Evolutionary conservation across 441 rosid species (phyloP).

Genomic region (Eutrema salsugineum): DNA sequence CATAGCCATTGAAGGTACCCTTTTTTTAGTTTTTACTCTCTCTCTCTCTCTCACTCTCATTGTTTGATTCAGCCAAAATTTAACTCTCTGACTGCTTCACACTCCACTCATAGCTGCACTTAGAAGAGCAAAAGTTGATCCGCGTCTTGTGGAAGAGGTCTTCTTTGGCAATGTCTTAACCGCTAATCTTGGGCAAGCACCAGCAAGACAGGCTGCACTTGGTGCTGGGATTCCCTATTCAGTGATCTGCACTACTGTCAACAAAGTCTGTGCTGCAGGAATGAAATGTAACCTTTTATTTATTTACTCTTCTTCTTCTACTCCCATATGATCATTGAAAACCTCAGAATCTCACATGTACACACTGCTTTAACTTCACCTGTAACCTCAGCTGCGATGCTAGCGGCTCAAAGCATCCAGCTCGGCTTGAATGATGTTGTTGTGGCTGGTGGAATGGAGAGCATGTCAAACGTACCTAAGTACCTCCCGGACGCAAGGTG

Average conservation of each 20-base stretch:
- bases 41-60: background rate
- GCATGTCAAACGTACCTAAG: slow-evolving; percentile 95
- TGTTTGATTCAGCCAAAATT: background rate
- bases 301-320: background rate
- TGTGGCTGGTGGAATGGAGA: slow-evolving; percentile 96
- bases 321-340: background rate
- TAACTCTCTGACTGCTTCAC: background rate
- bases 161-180: slow-evolving; percentile 93
- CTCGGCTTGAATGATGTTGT: slow-evolving; percentile 74
- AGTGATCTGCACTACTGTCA: slow-evolving; percentile 81
- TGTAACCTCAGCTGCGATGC: slow-evolving; percentile 61
- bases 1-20: slow-evolving; percentile 62
- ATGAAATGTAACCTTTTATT: slow-evolving; percentile 62
- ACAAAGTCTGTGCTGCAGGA: slow-evolving; percentile 93
- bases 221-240: slow-evolving; percentile 93
- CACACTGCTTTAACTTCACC: background rate
- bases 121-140: slow-evolving; percentile 72
- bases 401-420: slow-evolving; percentile 77
- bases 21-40: background rate
- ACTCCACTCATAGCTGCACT: slow-evolving; percentile 57
- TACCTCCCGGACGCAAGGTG: slow-evolving; percentile 81
- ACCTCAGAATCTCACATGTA: background rate
- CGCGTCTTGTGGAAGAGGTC: slow-evolving; percentile 87
- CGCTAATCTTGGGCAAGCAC: slow-evolving; percentile 98
- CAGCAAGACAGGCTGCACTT: slow-evolving; percentile 96